A percentile compares a stretch with the other conserved stretches of the same genome.
These are phyloP conservation scores for Paecilomyces niveus DNA, from an alignment of 2,329 filamentous ascomycete genomes.

Conservation along the genomic window DNA sequence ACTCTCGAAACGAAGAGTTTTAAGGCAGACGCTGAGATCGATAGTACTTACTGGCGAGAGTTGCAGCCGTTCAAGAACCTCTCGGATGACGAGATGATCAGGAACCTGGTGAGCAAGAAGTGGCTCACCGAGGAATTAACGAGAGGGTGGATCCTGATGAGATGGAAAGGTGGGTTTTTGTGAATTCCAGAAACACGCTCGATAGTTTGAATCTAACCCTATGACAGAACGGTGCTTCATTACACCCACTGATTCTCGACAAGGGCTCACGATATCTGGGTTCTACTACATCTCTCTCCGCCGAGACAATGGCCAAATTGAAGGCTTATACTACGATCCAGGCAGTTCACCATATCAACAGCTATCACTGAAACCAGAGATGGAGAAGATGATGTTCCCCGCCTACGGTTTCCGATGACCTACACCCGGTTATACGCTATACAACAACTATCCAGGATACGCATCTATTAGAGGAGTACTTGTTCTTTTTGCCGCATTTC, in stretches of 20 bases:
- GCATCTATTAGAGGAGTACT: not conserved
- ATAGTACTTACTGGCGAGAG: slow-evolving; percentile 43
- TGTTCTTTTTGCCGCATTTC: slow-evolving; percentile 5
- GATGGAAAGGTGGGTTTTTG: slow-evolving; percentile 40
- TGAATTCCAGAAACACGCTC: not conserved
- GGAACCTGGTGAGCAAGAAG: slow-evolving; percentile 37
- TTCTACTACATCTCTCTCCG: slow-evolving; percentile 45
- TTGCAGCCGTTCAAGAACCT: slow-evolving; percentile 41
- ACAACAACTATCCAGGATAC: not conserved
- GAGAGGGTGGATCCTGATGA: slow-evolving; percentile 43
- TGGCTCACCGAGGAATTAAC: slow-evolving; percentile 36
- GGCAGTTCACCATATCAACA: slow-evolving; percentile 45
- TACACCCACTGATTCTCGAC: slow-evolving; percentile 38
- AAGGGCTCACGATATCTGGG: slow-evolving; percentile 43
- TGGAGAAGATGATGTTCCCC: slow-evolving; percentile 33
- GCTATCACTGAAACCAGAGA: slow-evolving; percentile 36
- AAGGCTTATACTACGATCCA: slow-evolving; percentile 44
- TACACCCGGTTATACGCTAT: not conserved
- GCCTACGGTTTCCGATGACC: slow-evolving; percentile 35
- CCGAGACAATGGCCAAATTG: slow-evolving; percentile 39
- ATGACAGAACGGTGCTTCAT: slow-evolving; percentile 41
- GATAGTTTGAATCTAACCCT: not conserved
- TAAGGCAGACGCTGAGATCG: slow-evolving; percentile 38
- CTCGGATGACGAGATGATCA: slow-evolving; percentile 37
- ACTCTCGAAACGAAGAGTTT: slow-evolving; percentile 43